Evolutionary conservation across 2,329 filamentous ascomycete genomes (phyloP).

Genomic region (Paracoccidioides brasiliensis): DNA sequence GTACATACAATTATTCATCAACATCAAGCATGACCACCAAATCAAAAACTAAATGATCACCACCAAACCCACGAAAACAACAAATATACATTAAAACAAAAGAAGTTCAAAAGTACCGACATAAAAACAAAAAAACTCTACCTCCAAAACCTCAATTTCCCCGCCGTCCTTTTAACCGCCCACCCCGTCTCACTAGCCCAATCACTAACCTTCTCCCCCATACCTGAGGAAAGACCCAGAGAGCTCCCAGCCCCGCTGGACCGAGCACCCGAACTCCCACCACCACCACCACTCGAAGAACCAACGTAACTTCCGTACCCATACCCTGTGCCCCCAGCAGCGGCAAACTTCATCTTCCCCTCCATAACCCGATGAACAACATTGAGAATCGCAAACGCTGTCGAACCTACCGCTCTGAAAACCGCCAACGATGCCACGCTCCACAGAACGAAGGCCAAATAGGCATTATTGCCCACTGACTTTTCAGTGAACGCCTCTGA

Average conservation of each 20-base stretch:
- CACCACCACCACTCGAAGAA: not conserved
- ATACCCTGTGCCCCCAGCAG: constrained; percentile 14
- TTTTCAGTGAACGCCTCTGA: constrained; percentile 67
- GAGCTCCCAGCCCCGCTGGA: constrained; percentile 3
- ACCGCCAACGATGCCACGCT: constrained; percentile 71
- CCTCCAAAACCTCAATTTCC: constrained; percentile 30
- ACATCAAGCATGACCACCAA: not conserved
- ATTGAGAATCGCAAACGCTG: constrained; percentile 73
- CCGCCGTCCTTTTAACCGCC: constrained; percentile 20
- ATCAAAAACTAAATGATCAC: too few relatives aligned
- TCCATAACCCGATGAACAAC: constrained; percentile 74
- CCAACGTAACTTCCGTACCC: constrained; percentile 7
- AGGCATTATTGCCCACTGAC: constrained; percentile 68
- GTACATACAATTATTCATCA: too few relatives aligned
- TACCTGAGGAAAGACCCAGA: constrained; percentile 8
- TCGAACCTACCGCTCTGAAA: constrained; percentile 73
- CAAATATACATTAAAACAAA: not conserved
- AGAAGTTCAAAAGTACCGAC: not conserved
- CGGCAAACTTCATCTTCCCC: constrained; percentile 54
- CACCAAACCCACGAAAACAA: too few relatives aligned
- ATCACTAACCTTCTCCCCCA: constrained; percentile 23
- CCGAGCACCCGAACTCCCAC: not conserved
- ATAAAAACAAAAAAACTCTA: constrained; percentile 14
- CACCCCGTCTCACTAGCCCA: constrained; percentile 25
- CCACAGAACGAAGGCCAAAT: constrained; percentile 90